Base-by-base conservation (phyloP, 352 stramenopile species). In the Globisporangium polare region DNA sequence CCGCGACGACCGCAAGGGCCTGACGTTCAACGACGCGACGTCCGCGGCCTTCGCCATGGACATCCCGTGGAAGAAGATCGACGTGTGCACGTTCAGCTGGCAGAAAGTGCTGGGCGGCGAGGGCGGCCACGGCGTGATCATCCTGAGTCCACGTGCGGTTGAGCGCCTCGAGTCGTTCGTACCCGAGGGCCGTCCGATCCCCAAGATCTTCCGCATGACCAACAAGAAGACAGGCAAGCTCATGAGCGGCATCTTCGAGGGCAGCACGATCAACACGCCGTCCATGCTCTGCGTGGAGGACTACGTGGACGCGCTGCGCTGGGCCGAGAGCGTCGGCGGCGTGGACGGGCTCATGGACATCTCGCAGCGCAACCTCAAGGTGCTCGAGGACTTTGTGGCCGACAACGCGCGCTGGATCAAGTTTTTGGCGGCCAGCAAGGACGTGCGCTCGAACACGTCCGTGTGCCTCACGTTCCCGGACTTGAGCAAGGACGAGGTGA, bases 281-380 rank as follows among this genome's bases (percentile, higher is more conserved):
- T 99, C 96, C 22, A 99, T 99, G 97, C 88, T 99, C 49, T 97
- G 89, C 69, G 97, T 99, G 24, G 97, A 99, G 76, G 97, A 99
- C 88, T 99, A 99, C 80, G 86, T 99, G 63, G 97, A 99, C 71
- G 96, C 97, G 3, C 80, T 99, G 51, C 72, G 90, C 58, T 99
- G 97, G 97, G 82, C 96, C 24, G 92, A 99, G 58, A 94, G 87
- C 50, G 85, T 98, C 53, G 97, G 97, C 42, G 97, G 97, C 31
- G 73, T 99, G 18, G 66, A 88, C 18, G 97, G 88, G 13, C 84
- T 99, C 27, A 97, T 99, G 63, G 81, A 90, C 15, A 91, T 96
- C 58, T 98, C 91, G 51, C 75, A 98, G 71, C 81, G 87, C 53
- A 99, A 99, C 76, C 79, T 99, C 49, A 77, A 77, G 52, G 92